phyloP scores from a whole-genome alignment of 176 grass and related monocot genomes.

The Rhipidocladum racemiflorum region DNA sequence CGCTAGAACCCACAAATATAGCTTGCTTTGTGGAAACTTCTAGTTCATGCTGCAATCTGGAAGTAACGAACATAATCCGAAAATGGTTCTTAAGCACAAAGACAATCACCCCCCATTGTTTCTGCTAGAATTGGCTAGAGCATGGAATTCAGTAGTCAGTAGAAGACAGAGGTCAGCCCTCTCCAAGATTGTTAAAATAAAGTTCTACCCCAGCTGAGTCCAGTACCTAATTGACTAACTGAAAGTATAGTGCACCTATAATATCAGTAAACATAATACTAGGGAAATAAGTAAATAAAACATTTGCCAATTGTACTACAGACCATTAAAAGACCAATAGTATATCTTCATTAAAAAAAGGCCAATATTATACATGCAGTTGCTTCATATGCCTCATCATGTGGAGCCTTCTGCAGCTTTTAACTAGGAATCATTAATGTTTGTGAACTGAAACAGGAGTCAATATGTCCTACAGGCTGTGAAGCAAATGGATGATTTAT shows the following conservation, averaged over 20 bases:
- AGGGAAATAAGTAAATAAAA: background rate
- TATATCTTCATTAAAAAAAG: background rate
- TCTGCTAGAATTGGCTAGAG: conserved; percentile 10
- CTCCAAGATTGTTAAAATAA: background rate
- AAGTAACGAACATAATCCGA: conserved; percentile 27
- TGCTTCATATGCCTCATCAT: background rate
- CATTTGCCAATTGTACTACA: background rate
- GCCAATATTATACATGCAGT: background rate
- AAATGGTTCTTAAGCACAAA: conserved; percentile 9
- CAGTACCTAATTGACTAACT: background rate
- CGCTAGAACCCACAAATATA: conserved; percentile 96
- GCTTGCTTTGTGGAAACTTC: conserved; percentile 92
- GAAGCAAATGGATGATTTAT: conserved; percentile 4
- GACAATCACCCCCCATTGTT: background rate
- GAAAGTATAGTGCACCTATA: conserved; percentile 5
- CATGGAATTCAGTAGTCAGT: conserved; percentile 3
- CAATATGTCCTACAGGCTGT: background rate
- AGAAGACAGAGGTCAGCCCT: background rate
- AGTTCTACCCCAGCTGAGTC: background rate
- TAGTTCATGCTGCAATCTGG: conserved; percentile 84
- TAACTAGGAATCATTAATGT: background rate
- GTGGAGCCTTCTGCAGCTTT: background rate
- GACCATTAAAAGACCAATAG: background rate
- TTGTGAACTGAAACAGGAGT: background rate
- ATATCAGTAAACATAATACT: background rate